A percentile compares a stretch with the other conserved stretches of the same genome.
Evolutionary conservation across 2,329 filamentous ascomycete species (phyloP).

Genomic region (Arthrobotrys sinensis): DNA sequence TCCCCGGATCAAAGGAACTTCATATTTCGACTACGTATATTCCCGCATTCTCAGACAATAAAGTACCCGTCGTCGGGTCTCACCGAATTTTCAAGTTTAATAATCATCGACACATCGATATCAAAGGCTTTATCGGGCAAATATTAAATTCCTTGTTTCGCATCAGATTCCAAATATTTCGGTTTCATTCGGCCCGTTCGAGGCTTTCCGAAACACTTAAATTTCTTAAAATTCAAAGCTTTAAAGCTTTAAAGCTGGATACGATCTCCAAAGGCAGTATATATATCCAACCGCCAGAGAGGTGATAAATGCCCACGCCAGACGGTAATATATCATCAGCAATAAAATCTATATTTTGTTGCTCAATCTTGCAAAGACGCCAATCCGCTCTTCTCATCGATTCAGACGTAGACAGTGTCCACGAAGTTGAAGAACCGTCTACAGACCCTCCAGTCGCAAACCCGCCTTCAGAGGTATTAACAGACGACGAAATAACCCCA

Average conservation of each 20-base stretch:
- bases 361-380: conserved; percentile 3
- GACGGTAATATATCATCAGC: conserved; percentile 16
- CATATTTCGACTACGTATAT: conserved; percentile 10
- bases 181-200: not conserved
- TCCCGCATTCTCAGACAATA: conserved; percentile 10
- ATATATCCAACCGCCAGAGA: not conserved
- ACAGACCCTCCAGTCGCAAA: not conserved
- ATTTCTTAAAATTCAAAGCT: not conserved
- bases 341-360: conserved; percentile 19
- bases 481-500: conserved; percentile 7
- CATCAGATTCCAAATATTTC: conserved; percentile 9
- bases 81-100: not conserved
- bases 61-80: conserved; percentile 26
- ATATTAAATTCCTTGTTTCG: not conserved
- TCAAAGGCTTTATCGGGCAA: not conserved
- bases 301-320: conserved; percentile 14
- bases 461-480: not conserved
- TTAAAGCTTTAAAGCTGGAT: not conserved
- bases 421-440: not conserved
- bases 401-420: not conserved
- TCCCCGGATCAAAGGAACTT: conserved; percentile 17
- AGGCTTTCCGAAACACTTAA: not conserved
- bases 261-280: not conserved
- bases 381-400: not conserved
- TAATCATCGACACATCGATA: conserved; percentile 5